These are phyloP conservation scores for Mentha longifolia DNA, from an alignment of 257 asterid genomes.

Conservation along the genomic window DNA sequence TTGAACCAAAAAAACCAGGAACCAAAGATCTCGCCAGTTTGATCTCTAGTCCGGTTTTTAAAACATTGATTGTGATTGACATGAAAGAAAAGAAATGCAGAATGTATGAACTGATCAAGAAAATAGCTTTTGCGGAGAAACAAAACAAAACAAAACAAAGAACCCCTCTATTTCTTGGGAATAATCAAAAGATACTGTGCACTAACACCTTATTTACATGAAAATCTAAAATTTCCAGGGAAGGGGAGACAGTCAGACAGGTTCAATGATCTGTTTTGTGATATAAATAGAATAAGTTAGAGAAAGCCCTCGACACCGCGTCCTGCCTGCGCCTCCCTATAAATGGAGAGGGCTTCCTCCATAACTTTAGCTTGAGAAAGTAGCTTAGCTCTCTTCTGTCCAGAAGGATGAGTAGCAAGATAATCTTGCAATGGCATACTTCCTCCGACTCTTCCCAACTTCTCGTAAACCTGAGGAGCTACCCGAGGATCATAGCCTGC, in stretches of 20 bases:
- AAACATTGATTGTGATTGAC: no score
- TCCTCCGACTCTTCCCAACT: conserved; percentile 65
- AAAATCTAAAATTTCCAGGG: no score
- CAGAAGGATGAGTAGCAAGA: conserved; percentile 94
- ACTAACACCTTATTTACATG: not conserved
- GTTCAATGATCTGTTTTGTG: not conserved
- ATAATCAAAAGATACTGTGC: not conserved
- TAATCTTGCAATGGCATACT: conserved; percentile 53
- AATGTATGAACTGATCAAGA: not conserved
- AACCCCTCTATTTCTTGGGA: not conserved
- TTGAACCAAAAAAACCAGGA: no score
- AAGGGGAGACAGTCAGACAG: not conserved
- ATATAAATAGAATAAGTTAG: not conserved
- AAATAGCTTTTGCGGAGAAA: not conserved
- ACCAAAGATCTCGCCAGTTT: no score
- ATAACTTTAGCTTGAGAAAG: conserved; percentile 82
- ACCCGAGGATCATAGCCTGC: conserved; percentile 89
- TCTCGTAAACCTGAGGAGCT: conserved; percentile 87
- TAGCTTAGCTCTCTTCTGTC: conserved; percentile 73
- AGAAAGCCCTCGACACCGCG: conserved; percentile 77
- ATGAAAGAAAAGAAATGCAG: not conserved
- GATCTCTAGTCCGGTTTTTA: no score
- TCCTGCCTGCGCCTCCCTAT: conserved; percentile 61
- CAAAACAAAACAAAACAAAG: not conserved
- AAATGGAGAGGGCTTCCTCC: conserved; percentile 82